Evolutionary conservation across 2,329 filamentous ascomycete genomes (phyloP), one percentile per base, ranked within the genome.

Genomic region (Ampelomyces quisqualis): DNA sequence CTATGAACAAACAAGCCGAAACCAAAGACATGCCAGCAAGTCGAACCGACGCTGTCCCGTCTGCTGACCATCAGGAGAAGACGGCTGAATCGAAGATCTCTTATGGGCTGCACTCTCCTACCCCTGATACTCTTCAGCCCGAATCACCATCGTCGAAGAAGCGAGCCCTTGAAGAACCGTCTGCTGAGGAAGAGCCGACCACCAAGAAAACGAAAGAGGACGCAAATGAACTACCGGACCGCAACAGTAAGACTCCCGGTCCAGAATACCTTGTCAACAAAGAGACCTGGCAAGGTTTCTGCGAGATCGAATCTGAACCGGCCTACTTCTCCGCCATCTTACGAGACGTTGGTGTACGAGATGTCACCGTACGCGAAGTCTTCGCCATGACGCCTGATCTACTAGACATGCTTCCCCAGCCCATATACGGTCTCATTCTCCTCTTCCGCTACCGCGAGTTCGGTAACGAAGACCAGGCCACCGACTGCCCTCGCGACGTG

Each of bases 231-330:
- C 10, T 33, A 18, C 23, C 34, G 11, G 13, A 34, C 7, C n/a
- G n/a, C n/a, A n/a, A n/a, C n/a, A n/a, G n/a, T n/a, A n/a, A n/a
- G n/a, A n/a, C n/a, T n/a, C n/a, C n/a, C n/a, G n/a, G n/a, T n/a
- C n/a, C n/a, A n/a, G n/a, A n/a, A n/a, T n/a, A n/a, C n/a, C n/a
- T 35, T 3, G 40, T 64, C 17, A 70, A 75, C 36, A 75, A 70
- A 47, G 51, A 59, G 20, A 65, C 48, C 1, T 90, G 85, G 81
- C 75, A 80, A 34, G 85, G 85, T 17, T 91, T 86, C 82, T 79
- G 84, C 43, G 90, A 96, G 60, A 77, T 97, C 34, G 90, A 95
- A 68, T 95, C 89, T 5, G 90, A 96, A 48, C 90, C 90, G 6
- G 88, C 89, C 69, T 69, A 79, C 56, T 96, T 97, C 73, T 93